Percentiles rank a stretch among this genome's conserved stretches.
phyloP scores from a whole-genome alignment of 208 protist genomes.

The Leishmania tropica region DNA sequence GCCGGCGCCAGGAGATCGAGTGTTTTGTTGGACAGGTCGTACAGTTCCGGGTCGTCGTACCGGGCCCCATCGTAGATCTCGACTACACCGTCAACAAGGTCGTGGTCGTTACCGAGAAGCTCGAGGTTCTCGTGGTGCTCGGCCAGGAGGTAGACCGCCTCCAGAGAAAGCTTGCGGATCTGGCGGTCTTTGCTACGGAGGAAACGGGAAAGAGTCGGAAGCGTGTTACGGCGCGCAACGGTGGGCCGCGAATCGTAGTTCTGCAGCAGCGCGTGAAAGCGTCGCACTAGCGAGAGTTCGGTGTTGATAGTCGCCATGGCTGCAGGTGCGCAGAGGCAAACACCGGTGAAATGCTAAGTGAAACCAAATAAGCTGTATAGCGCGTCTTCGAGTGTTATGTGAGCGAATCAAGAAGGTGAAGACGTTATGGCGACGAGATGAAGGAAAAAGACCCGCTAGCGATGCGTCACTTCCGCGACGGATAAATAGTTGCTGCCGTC shows the following conservation, averaged over 20 bases:
- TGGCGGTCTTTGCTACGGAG: conserved; percentile 80
- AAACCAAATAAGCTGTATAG: background rate
- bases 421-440: background rate
- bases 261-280: conserved; percentile 71
- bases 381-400: background rate
- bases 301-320: conserved; percentile 68
- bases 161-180: conserved; percentile 68
- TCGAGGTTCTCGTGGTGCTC: conserved; percentile 89
- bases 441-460: background rate
- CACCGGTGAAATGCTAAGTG: background rate
- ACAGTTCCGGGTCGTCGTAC: conserved; percentile 83
- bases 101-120: conserved; percentile 51
- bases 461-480: background rate
- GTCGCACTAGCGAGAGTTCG: conserved; percentile 80
- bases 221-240: conserved; percentile 83
- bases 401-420: background rate
- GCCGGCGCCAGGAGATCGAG: conserved; percentile 55
- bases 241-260: conserved; percentile 81
- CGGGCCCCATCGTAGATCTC: conserved; percentile 74
- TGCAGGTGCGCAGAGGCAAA: background rate
- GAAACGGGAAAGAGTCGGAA: conserved; percentile 82
- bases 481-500: background rate
- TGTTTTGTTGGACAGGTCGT: conserved; percentile 47
- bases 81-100: conserved; percentile 59
- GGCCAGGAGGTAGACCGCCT: conserved; percentile 74